Percentiles rank a stretch among this genome's conserved stretches.
These are phyloP conservation scores for Nasturtium officinale DNA, from an alignment of 345 rosid species.

Conservation along the genomic window DNA sequence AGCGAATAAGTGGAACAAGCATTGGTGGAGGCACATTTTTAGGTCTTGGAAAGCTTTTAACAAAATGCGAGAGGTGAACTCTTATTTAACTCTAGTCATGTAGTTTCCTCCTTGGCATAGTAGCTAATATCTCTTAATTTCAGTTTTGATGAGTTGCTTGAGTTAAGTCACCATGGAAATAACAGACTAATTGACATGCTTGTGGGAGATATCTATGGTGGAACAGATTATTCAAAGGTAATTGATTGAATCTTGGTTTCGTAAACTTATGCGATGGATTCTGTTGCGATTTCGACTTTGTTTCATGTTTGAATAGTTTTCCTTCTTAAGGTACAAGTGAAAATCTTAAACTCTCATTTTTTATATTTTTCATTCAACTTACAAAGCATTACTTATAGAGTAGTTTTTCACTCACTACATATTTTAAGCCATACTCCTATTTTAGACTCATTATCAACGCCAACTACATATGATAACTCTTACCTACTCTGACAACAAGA, in stretches of 20 bases:
- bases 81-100: conserved; percentile 8
- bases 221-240: conserved; percentile 75
- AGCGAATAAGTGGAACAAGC: conserved; percentile 86
- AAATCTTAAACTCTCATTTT: no score
- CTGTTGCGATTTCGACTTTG: no score
- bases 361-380: no score
- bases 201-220: conserved; percentile 94
- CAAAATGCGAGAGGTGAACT: conserved; percentile 72
- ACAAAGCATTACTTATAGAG: no score
- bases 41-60: conserved; percentile 86
- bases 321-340: no score
- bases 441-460: no score
- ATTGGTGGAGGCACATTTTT: conserved; percentile 89
- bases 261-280: no score
- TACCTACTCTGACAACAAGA: no score
- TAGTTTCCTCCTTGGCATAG: not conserved
- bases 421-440: no score
- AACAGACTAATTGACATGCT: conserved; percentile 88
- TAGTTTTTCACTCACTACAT: no score
- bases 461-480: no score
- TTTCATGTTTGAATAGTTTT: no score
- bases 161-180: conserved; percentile 74
- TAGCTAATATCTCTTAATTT: conserved; percentile 21
- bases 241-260: not conserved
- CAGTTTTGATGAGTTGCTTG: conserved; percentile 80